Evolutionary conservation across 75 land plant species (phyloP), one percentile per base, ranked within the genome.

Genomic region (Pinus tabuliformis): DNA sequence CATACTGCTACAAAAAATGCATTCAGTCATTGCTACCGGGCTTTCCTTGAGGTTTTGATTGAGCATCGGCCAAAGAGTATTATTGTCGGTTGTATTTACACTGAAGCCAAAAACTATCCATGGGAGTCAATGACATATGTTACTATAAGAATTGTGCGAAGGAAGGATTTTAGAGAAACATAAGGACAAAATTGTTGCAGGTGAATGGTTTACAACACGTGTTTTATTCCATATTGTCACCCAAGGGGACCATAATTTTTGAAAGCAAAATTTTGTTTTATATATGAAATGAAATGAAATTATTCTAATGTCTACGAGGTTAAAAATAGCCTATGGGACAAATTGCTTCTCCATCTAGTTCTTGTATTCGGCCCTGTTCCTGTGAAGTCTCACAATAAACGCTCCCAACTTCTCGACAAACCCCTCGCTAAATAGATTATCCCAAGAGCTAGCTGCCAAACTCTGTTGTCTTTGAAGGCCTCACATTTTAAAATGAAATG

Each of bases 1-100:
- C 99, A 94, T 68, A 94, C 98, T 75, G 99, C 95, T 81, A 95
- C 95, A 64, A 98, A 97, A 82, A 97, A 97, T 91, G 98, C 99
- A 33, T 84, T 97, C 17, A 97, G 95, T 78, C 99, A 97, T 72
- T 97, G 98, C 83, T 97, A 97, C 57, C 88, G 99, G 14, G 90
- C 98, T 79, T 97, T 95, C 79, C 89, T 97, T 76, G 99, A 97
- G 77, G 88, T 92, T 68, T 88, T 94, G 30, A 92, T 92, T 75
- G 98, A 97, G 61, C 87, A 92, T 79, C 92, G 87, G 22, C 91
- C 94, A 57, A 78, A 82, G 59, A 97, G 98, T 84, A 94, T 97
- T 87, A 98, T 98, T 8, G 78, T 89, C 63, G 95, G 92, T 9
- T 97, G 99, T 75, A 91, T 97, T 72, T 94, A 97, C 76, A 92